Conservation (phyloP, 257 asterid genomes). For the Petunia axillaris region DNA sequence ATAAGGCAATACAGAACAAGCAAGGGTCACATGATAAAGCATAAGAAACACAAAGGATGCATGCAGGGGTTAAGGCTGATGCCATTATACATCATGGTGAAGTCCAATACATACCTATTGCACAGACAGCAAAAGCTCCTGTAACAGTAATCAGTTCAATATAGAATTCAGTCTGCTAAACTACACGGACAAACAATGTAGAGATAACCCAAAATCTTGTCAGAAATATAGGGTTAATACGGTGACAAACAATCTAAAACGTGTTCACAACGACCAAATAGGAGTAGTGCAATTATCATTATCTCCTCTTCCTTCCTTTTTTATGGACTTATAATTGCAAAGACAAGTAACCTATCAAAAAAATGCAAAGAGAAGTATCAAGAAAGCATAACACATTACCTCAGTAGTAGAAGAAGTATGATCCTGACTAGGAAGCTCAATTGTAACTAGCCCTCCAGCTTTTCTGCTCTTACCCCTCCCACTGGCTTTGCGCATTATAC, state of each 20-base stretch:
- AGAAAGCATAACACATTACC: slow-evolving; percentile 50
- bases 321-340: not conserved
- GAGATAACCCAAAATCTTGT: not conserved
- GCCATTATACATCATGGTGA: not conserved
- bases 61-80: slow-evolving; percentile 15
- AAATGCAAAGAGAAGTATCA: not conserved
- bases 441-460: slow-evolving; percentile 87
- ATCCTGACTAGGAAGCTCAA: slow-evolving; percentile 74
- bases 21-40: too few relatives aligned
- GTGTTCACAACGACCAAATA: not conserved
- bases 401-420: slow-evolving; percentile 57
- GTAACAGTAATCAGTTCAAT: not conserved
- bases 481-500: slow-evolving; percentile 83
- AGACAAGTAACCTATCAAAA: not conserved
- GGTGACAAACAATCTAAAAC: not conserved
- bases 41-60: not conserved
- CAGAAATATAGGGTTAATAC: not conserved
- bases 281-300: not conserved
- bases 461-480: slow-evolving; percentile 99
- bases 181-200: not conserved
- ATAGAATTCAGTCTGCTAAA: slow-evolving; percentile 8
- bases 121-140: slow-evolving; percentile 10
- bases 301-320: not conserved
- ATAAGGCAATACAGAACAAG: too few relatives aligned
- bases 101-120: slow-evolving; percentile 15